Evolutionary conservation across 192 early-diverging fungal genomes (phyloP).

Genomic region (Gonapodya sp.): DNA sequence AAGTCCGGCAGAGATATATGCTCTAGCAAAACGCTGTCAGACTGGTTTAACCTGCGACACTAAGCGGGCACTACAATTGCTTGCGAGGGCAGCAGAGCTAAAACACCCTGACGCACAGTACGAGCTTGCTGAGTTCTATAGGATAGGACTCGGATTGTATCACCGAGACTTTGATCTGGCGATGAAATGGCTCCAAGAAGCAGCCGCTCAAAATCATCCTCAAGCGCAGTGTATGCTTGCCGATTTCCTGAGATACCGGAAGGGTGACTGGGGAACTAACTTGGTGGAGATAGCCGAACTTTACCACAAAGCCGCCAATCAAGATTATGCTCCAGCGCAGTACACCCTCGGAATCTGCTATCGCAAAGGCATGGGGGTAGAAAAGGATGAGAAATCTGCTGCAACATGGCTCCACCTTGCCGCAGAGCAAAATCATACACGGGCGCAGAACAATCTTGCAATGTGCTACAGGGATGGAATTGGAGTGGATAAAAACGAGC

Average conservation of each 20-base stretch:
- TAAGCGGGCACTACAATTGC: too few species aligned
- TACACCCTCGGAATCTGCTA: conserved; percentile 41
- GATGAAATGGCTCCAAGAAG: too few species aligned
- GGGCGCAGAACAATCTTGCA: conserved; percentile 43
- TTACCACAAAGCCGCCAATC: conserved; percentile 30
- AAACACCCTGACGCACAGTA: conserved; percentile 38
- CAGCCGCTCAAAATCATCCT: too few species aligned
- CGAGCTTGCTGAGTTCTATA: conserved; percentile 38
- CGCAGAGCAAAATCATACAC: conserved; percentile 32
- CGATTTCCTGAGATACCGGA: too few species aligned
- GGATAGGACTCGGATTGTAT: too few species aligned
- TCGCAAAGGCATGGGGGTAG: conserved; percentile 29
- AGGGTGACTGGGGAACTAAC: too few species aligned
- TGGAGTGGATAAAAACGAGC: conserved; percentile 32
- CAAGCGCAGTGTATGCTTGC: too few species aligned
- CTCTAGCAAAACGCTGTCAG: too few species aligned
- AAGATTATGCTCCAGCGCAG: conserved; percentile 36
- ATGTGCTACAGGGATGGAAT: conserved; percentile 45
- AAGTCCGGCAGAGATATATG: too few species aligned
- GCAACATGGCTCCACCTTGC: conserved; percentile 32
- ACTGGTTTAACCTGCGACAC: too few species aligned
- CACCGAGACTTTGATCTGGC: too few species aligned
- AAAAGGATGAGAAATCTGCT: conserved; percentile 20
- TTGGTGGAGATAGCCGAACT: conserved; percentile 25
- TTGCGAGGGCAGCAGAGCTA: conserved; percentile 34